Conservation (phyloP, 257 asterid genomes). For the Solanum ossicruentum region DNA sequence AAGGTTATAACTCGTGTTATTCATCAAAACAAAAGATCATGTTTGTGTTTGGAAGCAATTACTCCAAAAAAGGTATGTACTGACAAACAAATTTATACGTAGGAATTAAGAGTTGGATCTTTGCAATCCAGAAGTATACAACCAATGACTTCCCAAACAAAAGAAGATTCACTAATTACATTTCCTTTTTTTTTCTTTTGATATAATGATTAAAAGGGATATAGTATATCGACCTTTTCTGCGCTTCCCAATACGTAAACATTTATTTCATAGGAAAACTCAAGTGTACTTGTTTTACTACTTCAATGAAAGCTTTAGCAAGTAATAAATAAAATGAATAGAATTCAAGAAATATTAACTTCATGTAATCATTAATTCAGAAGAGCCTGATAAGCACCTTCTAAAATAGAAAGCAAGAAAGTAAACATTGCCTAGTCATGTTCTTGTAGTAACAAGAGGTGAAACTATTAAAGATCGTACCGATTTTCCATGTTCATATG, state of each 20-base stretch:
- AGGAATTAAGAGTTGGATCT: not conserved
- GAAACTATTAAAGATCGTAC: slow-evolving; percentile 27
- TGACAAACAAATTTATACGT: not conserved
- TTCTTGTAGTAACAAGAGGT: not conserved
- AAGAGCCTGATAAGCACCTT: not conserved
- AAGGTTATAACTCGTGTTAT: not conserved
- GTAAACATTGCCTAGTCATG: not conserved
- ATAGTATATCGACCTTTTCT: not conserved
- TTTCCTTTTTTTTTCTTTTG: not conserved
- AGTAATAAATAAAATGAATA: not conserved
- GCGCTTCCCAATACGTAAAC: not conserved
- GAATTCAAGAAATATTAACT: not conserved
- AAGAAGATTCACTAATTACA: not conserved
- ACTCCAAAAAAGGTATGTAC: not conserved
- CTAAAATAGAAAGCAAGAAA: not conserved
- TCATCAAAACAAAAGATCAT: not conserved
- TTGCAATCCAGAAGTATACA: not conserved
- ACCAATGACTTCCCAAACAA: not conserved
- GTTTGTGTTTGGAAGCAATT: not conserved
- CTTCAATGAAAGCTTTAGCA: not conserved
- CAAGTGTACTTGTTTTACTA: not conserved
- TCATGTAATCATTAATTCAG: not conserved
- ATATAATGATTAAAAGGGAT: not conserved
- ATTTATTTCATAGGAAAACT: not conserved
- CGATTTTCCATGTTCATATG: slow-evolving; percentile 82